phyloP scores from a whole-genome alignment of 139 green algal species.

The Spirogloea muscicola region DNA sequence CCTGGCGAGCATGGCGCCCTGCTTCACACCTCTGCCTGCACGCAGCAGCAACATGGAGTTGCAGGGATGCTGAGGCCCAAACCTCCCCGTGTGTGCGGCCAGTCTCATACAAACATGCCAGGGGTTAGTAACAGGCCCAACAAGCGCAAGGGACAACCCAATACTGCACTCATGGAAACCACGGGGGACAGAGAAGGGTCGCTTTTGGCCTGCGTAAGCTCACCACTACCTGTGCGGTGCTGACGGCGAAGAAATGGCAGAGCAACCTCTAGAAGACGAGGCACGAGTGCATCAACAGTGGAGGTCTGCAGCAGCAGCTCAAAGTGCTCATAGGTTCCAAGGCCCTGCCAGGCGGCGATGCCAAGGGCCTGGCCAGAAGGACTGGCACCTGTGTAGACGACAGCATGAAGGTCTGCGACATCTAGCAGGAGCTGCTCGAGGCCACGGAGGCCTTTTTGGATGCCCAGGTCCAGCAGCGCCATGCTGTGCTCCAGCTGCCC shows the following conservation, averaged over 20 bases:
- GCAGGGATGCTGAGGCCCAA: not conserved
- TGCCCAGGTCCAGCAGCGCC: slow-evolving; percentile 28
- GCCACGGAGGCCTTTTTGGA: slow-evolving; percentile 6
- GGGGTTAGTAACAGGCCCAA: too few species aligned
- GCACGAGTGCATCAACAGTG: not conserved
- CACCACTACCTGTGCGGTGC: not conserved
- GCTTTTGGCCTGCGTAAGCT: too few species aligned
- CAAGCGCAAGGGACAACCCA: too few species aligned
- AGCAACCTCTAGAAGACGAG: slow-evolving; percentile 16
- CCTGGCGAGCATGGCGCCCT: not conserved
- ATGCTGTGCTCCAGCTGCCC: slow-evolving; percentile 26
- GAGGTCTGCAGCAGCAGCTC: not conserved
- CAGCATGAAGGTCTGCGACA: slow-evolving; percentile 19
- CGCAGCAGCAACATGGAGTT: not conserved
- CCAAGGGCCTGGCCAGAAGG: slow-evolving; percentile 1
- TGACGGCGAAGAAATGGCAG: slow-evolving; percentile 33
- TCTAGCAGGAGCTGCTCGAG: slow-evolving; percentile 19
- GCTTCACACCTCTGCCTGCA: not conserved
- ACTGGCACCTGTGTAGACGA: slow-evolving; percentile 31
- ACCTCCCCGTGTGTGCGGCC: too few species aligned
- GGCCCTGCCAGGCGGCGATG: slow-evolving; percentile 15
- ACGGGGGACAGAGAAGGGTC: too few species aligned
- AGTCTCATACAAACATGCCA: too few species aligned
- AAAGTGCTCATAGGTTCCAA: slow-evolving; percentile 26
- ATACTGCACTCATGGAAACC: too few species aligned